Conservation (phyloP, 768 basidiomycete genomes). For the Sporobolomyces roseus region DNA sequence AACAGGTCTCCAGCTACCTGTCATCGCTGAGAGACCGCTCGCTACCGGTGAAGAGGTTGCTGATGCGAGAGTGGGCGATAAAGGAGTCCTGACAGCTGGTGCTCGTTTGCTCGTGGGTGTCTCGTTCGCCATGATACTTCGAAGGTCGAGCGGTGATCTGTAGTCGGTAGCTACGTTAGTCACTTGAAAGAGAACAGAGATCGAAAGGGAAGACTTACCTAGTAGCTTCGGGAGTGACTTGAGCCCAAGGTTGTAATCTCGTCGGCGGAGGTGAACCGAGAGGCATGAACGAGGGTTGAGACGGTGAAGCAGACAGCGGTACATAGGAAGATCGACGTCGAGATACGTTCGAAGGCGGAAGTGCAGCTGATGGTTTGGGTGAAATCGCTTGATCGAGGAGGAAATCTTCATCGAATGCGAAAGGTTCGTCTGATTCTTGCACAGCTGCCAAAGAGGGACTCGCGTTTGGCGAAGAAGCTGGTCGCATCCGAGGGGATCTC, state of each 20-base stretch:
- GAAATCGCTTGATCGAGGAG: constrained; percentile 27
- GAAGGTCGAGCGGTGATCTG: constrained; percentile 26
- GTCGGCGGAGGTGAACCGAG: constrained; percentile 36
- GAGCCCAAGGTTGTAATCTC: constrained; percentile 37
- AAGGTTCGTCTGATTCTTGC: constrained; percentile 37
- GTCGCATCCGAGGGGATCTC: constrained; percentile 20
- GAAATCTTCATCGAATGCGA: constrained; percentile 41
- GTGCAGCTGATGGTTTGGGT: neutral
- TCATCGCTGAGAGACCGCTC: neutral
- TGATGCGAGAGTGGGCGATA: neutral
- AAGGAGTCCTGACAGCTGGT: neutral
- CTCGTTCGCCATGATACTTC: constrained; percentile 38
- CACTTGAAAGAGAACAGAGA: neutral
- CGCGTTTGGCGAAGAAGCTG: neutral
- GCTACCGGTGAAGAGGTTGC: neutral
- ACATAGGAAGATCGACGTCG: constrained; percentile 6
- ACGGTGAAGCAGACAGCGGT: constrained; percentile 12
- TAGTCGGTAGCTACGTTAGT: neutral
- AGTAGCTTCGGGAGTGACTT: constrained; percentile 6
- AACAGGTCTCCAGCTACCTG: constrained; percentile 28
- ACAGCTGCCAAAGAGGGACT: constrained; percentile 32
- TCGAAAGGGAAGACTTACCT: neutral
- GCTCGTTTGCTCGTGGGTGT: neutral
- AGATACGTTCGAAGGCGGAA: neutral
- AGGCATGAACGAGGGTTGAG: constrained; percentile 30